phyloP scores from a whole-genome alignment of 257 asterid genomes.

The Dorcoceras hygrometricum region DNA sequence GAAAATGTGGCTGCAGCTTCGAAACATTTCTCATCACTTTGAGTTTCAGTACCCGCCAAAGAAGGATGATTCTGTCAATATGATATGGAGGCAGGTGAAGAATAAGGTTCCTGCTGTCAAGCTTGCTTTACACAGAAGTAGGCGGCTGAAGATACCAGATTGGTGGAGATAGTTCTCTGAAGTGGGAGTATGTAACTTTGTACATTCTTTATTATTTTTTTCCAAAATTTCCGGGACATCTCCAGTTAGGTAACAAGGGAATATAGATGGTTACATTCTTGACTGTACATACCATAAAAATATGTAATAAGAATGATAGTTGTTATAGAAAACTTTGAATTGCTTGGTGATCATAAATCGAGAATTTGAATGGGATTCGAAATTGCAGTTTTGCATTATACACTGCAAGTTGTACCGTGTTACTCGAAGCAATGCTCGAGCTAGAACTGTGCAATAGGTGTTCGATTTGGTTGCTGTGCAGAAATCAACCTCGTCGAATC shows the following conservation, averaged over 20 bases:
- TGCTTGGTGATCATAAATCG: not conserved
- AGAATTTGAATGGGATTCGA: not conserved
- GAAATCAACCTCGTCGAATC: not conserved
- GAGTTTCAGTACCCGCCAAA: conserved; percentile 70
- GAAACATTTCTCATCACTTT: conserved; percentile 42
- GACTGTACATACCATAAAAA: not conserved
- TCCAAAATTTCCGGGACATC: not conserved
- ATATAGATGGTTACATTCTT: not conserved
- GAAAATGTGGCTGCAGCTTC: conserved; percentile 59
- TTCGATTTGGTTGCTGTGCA: not conserved
- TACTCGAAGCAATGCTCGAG: too few species aligned
- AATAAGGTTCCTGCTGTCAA: conserved; percentile 61
- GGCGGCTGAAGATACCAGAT: conserved; percentile 82
- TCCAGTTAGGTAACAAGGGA: conserved; percentile 2
- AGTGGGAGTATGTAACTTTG: conserved; percentile 25
- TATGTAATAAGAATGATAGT: not conserved
- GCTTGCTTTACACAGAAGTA: conserved; percentile 70
- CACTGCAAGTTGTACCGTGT: not conserved
- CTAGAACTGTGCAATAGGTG: not conserved
- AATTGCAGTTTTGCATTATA: not conserved
- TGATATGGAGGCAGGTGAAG: conserved; percentile 86
- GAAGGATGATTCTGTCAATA: conserved; percentile 62
- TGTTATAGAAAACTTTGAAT: not conserved
- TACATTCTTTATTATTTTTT: conserved; percentile 29
- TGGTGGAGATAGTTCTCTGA: conserved; percentile 63